These are phyloP conservation scores for Diatrype stigma DNA, from an alignment of 2,329 filamentous ascomycete species.

Conservation along the genomic window DNA sequence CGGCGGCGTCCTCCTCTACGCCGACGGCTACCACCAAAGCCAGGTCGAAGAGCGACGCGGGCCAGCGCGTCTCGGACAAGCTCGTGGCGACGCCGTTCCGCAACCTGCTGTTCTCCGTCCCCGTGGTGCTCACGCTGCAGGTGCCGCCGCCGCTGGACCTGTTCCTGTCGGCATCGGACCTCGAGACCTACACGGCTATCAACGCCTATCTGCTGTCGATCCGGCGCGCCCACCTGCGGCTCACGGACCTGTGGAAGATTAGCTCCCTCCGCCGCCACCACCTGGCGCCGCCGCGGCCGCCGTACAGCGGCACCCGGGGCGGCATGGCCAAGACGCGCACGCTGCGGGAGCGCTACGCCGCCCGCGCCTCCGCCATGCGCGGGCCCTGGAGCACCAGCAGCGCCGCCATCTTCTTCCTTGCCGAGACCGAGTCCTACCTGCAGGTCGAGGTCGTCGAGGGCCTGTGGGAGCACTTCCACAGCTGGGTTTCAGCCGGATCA, in stretches of 20 bases:
- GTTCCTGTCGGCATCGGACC: slow-evolving; percentile 72
- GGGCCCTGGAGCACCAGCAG: slow-evolving; percentile 87
- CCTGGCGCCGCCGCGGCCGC: slow-evolving; percentile 65
- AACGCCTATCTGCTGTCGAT: slow-evolving; percentile 85
- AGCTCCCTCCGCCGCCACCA: slow-evolving; percentile 73
- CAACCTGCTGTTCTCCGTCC: slow-evolving; percentile 76
- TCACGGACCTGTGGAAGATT: slow-evolving; percentile 84
- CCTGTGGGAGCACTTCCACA: slow-evolving; percentile 74
- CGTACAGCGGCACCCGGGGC: slow-evolving; percentile 55
- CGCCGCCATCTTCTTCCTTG: slow-evolving; percentile 82
- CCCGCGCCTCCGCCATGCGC: slow-evolving; percentile 65
- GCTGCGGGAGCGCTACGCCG: slow-evolving; percentile 60
- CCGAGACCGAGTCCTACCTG: slow-evolving; percentile 81
- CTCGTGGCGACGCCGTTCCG: slow-evolving; percentile 61
- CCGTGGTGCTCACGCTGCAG: slow-evolving; percentile 66
- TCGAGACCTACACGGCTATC: slow-evolving; percentile 77
- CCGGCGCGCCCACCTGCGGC: slow-evolving; percentile 76
- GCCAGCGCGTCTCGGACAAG: slow-evolving; percentile 23
- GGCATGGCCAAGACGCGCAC: slow-evolving; percentile 57
- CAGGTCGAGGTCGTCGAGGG: slow-evolving; percentile 83
- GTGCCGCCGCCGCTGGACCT: slow-evolving; percentile 80
- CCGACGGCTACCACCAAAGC: too few species aligned
- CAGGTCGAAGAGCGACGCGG: slow-evolving; percentile 32
- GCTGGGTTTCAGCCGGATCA: slow-evolving; percentile 62
- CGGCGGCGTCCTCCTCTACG: too few species aligned